phyloP scores from a whole-genome alignment of 2,329 filamentous ascomycete species.

The Aureobasidium sp. region DNA sequence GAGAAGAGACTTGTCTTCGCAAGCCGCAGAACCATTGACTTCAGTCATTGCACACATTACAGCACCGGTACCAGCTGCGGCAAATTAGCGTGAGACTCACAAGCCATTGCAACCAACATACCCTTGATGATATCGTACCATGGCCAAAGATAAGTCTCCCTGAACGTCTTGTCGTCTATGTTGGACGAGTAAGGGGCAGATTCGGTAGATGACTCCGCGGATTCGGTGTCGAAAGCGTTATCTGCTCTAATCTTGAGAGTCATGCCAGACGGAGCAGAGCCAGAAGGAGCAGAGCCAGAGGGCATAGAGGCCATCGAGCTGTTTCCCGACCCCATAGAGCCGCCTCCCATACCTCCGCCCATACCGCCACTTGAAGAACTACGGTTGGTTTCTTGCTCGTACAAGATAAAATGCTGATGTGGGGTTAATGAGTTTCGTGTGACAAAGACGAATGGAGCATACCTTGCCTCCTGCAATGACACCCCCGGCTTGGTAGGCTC shows the following conservation, averaged over 20 bases:
- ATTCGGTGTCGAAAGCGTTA: not conserved
- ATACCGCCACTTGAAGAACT: not conserved
- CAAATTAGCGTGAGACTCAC: not conserved
- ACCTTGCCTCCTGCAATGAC: constrained; percentile 36
- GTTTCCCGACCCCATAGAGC: not conserved
- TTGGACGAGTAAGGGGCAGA: constrained; percentile 12
- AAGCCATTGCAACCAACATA: not conserved
- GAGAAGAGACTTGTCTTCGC: constrained; percentile 11
- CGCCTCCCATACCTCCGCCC: not conserved
- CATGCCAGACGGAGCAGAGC: not conserved
- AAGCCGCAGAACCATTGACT: constrained; percentile 20
- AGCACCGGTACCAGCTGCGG: constrained; percentile 19
- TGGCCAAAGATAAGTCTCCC: constrained; percentile 29
- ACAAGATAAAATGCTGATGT: constrained; percentile 47
- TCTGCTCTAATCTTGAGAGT: not conserved
- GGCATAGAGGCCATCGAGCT: not conserved
- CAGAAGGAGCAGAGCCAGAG: not conserved
- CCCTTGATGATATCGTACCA: constrained; percentile 24
- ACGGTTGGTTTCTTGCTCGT: constrained; percentile 49
- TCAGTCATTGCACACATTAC: constrained; percentile 17
- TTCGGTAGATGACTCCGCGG: not conserved
- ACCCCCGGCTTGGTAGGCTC: constrained; percentile 34
- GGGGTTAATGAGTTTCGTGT: not conserved
- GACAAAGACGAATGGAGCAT: not conserved
- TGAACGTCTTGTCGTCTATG: constrained; percentile 24